A percentile compares a stretch with the other conserved stretches of the same genome.
phyloP scores from a whole-genome alignment of 176 grass and related monocot species.

The Oryza punctata region DNA sequence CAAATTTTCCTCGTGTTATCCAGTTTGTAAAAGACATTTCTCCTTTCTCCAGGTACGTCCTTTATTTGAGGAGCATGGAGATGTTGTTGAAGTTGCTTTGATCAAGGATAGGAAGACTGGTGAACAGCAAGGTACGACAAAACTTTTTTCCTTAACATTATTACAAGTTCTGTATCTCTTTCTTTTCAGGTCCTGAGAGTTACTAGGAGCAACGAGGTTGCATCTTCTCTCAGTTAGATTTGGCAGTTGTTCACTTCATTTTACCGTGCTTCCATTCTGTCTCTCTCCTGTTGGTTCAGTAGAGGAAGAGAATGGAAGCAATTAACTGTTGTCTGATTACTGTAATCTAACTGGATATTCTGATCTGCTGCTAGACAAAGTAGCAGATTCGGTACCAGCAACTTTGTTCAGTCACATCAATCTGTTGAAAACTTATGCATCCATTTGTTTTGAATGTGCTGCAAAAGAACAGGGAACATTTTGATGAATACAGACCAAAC shows the following conservation, averaged over 20 bases:
- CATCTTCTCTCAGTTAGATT: constrained; percentile 76
- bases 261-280: constrained; percentile 63
- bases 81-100: constrained; percentile 97
- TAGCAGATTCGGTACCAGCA: constrained; percentile 39
- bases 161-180: constrained; percentile 48
- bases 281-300: constrained; percentile 50
- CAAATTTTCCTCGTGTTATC: neutral
- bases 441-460: constrained; percentile 43
- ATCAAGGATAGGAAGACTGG: constrained; percentile 98
- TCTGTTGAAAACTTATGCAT: constrained; percentile 36
- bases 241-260: constrained; percentile 58
- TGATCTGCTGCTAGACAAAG: constrained; percentile 42
- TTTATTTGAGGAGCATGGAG: constrained; percentile 94
- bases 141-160: constrained; percentile 45
- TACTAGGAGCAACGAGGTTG: constrained; percentile 73
- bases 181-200: constrained; percentile 90
- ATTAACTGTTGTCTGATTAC: constrained; percentile 42
- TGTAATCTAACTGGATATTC: constrained; percentile 48
- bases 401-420: constrained; percentile 43
- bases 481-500: constrained; percentile 41
- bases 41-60: constrained; percentile 64
- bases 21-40: constrained; percentile 26
- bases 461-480: constrained; percentile 41
- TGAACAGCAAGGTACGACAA: constrained; percentile 85
- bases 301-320: constrained; percentile 65